Conservation (phyloP, 225 moss, liverwort and hornwort species). For the Polytrichum formosum region DNA sequence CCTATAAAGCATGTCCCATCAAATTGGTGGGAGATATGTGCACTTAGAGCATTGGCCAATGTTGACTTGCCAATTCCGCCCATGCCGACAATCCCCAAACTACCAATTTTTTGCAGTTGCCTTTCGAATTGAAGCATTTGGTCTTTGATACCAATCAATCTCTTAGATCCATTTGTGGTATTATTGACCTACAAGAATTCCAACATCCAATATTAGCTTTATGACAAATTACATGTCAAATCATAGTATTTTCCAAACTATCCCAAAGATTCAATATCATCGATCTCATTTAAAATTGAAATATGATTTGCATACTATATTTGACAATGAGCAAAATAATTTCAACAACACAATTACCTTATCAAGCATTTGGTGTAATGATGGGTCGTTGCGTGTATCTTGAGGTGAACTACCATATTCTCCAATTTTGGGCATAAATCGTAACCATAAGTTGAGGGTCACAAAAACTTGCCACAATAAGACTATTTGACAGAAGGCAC, state of each 20-base stretch:
- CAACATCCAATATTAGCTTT: not conserved
- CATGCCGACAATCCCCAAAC: conserved; percentile 7
- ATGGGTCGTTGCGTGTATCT: no score
- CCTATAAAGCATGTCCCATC: conserved; percentile 3
- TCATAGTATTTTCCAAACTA: not conserved
- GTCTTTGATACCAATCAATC: not conserved
- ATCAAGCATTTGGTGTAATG: no score
- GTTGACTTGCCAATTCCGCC: conserved; percentile 10
- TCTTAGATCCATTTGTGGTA: not conserved
- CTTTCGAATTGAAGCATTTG: not conserved
- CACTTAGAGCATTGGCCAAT: conserved; percentile 4
- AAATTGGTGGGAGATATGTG: conserved; percentile 1
- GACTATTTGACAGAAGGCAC: not conserved
- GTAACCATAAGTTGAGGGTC: not conserved
- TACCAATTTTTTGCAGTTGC: not conserved
- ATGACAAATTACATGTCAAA: not conserved
- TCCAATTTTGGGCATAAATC: not conserved
- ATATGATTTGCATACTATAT: not conserved
- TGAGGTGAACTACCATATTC: not conserved
- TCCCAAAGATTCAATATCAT: no score
- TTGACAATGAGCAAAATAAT: no score
- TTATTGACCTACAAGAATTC: not conserved
- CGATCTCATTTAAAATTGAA: not conserved
- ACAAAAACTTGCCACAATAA: not conserved
- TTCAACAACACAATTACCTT: not conserved